These are phyloP conservation scores for Elsinoe necatrix DNA, from an alignment of 2,329 filamentous ascomycete genomes.

Conservation along the genomic window DNA sequence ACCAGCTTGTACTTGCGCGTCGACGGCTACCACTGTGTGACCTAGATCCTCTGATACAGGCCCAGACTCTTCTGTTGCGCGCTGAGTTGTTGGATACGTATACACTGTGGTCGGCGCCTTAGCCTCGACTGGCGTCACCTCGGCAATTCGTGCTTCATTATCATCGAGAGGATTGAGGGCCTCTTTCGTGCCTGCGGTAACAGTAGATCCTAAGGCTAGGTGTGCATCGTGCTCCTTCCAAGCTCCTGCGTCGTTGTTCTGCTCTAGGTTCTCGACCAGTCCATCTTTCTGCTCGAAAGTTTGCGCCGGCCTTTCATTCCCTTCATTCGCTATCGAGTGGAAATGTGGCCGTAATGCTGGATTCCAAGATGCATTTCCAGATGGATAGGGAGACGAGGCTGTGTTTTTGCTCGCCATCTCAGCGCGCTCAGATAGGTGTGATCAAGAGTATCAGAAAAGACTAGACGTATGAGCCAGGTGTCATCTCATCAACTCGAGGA, in stretches of 20 bases:
- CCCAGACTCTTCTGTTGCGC: neutral
- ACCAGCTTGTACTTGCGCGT: no score
- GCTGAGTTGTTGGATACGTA: neutral
- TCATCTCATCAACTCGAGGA: neutral
- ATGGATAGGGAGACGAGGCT: neutral
- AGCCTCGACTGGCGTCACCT: neutral
- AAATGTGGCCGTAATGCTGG: slow-evolving; percentile 44
- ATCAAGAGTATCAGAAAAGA: neutral
- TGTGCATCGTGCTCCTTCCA: neutral
- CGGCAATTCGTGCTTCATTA: neutral
- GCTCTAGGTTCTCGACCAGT: neutral
- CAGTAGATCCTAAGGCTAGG: neutral
- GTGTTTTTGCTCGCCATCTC: neutral
- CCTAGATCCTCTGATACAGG: neutral
- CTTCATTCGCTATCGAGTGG: slow-evolving; percentile 12
- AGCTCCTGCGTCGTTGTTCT: neutral
- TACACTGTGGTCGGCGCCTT: neutral
- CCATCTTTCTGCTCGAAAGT: slow-evolving; percentile 3
- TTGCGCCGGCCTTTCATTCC: slow-evolving; percentile 12
- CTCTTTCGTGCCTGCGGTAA: neutral
- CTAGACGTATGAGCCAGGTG: neutral
- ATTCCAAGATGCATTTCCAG: slow-evolving; percentile 42
- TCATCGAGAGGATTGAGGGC: neutral
- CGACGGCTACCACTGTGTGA: no score
- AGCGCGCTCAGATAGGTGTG: neutral